Conservation (phyloP, 1,284 basidiomycete genomes). For the Anthracocystis setariae region DNA sequence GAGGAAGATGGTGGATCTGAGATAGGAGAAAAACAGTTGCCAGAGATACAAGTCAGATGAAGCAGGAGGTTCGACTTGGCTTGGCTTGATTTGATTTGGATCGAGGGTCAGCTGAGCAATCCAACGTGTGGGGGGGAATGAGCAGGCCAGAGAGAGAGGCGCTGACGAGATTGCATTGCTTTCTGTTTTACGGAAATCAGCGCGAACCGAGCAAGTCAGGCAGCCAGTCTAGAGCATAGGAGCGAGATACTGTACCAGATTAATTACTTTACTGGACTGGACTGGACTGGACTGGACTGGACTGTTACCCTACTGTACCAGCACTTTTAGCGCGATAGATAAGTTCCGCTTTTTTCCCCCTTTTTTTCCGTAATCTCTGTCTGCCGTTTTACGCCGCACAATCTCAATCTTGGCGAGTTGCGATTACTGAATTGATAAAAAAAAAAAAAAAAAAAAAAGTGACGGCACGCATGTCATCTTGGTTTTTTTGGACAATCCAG, state of each 20-base stretch:
- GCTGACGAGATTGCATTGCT: neutral
- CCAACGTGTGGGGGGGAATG: constrained; percentile 10
- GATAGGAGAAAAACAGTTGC: constrained; percentile 11
- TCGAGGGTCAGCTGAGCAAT: constrained; percentile 21
- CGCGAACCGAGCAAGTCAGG: neutral
- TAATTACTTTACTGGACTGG: no score
- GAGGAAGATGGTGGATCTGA: constrained; percentile 20
- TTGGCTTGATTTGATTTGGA: constrained; percentile 1
- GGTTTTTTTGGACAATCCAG: neutral
- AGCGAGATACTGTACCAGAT: neutral
- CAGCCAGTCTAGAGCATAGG: no score
- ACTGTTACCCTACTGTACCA: no score
- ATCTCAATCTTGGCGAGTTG: constrained; percentile 3
- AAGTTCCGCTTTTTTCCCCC: constrained; percentile 13
- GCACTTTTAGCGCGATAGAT: constrained; percentile 1
- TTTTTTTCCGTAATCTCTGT: constrained; percentile 24
- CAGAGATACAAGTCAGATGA: constrained; percentile 18
- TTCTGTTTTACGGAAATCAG: neutral
- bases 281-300: no score
- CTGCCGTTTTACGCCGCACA: constrained; percentile 15
- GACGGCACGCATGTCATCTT: constrained; percentile 1
- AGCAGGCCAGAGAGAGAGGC: neutral
- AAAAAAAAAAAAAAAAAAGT: constrained; percentile 6
- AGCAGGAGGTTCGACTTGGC: neutral
- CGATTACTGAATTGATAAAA: constrained; percentile 3